Percentiles rank a stretch among this genome's conserved stretches.
Evolutionary conservation across 441 rosid species (phyloP).

Genomic region (Populus hybrid): DNA sequence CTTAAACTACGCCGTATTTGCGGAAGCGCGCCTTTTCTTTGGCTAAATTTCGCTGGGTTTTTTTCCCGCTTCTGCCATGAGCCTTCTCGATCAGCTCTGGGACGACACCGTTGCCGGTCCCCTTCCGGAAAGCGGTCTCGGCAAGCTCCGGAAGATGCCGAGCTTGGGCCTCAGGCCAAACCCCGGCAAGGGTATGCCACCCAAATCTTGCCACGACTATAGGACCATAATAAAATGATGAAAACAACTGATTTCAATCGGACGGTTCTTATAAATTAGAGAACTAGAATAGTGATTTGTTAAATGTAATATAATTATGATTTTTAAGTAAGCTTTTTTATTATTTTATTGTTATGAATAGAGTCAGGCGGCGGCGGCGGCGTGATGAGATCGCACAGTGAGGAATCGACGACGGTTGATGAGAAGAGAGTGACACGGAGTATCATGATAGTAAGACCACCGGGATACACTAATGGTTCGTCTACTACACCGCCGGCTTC

Average conservation of each 20-base stretch:
- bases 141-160: conserved; percentile 83
- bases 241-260: background rate
- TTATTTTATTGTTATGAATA: conserved; percentile 12
- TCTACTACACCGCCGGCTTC: conserved; percentile 64
- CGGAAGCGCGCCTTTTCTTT: background rate
- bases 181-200: conserved; percentile 82
- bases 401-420: conserved; percentile 37
- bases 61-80: conserved; percentile 36
- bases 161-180: conserved; percentile 59
- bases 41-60: background rate
- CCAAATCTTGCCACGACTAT: background rate
- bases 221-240: background rate
- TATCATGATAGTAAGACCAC: conserved; percentile 85
- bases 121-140: conserved; percentile 83
- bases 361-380: conserved; percentile 53
- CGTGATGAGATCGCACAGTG: conserved; percentile 46
- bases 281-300: background rate
- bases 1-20: background rate
- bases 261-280: background rate
- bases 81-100: conserved; percentile 90
- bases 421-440: conserved; percentile 62
- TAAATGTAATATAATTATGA: background rate
- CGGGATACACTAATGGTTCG: conserved; percentile 34
- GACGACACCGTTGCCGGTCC: conserved; percentile 99
- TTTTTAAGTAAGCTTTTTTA: background rate